Evolutionary conservation across 345 rosid genomes (phyloP).

Genomic region (Citrus cavaleriei): DNA sequence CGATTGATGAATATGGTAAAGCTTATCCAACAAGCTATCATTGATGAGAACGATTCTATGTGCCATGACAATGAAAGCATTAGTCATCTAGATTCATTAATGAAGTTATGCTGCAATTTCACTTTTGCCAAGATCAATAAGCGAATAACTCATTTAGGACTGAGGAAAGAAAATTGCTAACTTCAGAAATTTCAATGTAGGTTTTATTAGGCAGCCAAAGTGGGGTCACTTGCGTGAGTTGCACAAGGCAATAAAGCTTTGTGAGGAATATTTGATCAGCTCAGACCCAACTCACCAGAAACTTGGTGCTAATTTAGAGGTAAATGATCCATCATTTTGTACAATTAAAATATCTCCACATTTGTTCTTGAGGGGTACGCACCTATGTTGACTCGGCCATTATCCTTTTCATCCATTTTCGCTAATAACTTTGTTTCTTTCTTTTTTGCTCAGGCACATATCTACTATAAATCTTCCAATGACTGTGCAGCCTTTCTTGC

Average conservation of each 20-base stretch:
- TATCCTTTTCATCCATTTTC: no score
- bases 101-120: background rate
- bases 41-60: background rate
- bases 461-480: no score
- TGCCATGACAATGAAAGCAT: background rate
- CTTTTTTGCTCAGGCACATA: no score
- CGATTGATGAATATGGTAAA: conserved; percentile 67
- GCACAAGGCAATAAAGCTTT: conserved; percentile 50
- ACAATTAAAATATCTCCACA: no score
- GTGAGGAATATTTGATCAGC: conserved; percentile 51
- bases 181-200: conserved; percentile 20
- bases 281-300: conserved; percentile 39
- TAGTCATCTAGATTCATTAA: background rate
- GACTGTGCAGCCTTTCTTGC: conserved; percentile 58
- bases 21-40: background rate
- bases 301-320: conserved; percentile 19
- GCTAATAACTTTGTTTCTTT: no score
- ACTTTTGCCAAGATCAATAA: background rate
- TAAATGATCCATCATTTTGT: no score
- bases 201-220: conserved; percentile 63
- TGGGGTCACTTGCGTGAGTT: conserved; percentile 63
- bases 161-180: background rate
- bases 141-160: background rate
- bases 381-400: no score
- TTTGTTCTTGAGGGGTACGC: no score